These are phyloP conservation scores for Colletotrichum eleusines DNA, from an alignment of 2,329 filamentous ascomycete species.

Conservation along the genomic window DNA sequence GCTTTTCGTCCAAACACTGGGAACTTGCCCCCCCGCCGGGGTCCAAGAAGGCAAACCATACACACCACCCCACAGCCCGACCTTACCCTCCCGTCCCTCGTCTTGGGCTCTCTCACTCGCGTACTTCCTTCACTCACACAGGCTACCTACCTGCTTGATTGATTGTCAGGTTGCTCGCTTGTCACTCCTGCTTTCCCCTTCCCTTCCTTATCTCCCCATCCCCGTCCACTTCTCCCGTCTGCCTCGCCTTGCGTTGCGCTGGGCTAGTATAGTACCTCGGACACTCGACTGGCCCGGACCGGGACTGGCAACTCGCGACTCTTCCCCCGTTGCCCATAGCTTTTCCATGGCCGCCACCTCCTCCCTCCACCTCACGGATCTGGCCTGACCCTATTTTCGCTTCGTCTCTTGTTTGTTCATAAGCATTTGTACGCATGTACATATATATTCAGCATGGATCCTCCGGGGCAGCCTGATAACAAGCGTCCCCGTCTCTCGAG, in stretches of 20 bases:
- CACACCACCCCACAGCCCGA: background rate
- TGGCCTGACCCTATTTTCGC: slow-evolving; percentile 44
- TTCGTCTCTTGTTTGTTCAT: slow-evolving; percentile 43
- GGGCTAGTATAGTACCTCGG: slow-evolving; percentile 16
- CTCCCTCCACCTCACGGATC: slow-evolving; percentile 36
- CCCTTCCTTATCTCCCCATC: slow-evolving; percentile 24
- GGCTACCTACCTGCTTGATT: slow-evolving; percentile 29
- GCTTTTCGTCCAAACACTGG: slow-evolving; percentile 39
- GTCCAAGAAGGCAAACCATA: background rate
- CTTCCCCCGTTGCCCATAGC: slow-evolving; percentile 47
- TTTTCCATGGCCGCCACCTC: slow-evolving; percentile 50
- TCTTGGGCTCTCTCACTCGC: slow-evolving; percentile 25
- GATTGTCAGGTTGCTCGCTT: slow-evolving; percentile 28
- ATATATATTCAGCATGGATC: slow-evolving; percentile 69
- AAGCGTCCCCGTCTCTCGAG: slow-evolving; percentile 69
- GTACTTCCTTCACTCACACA: slow-evolving; percentile 24
- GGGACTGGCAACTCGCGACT: slow-evolving; percentile 25
- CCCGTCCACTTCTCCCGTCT: slow-evolving; percentile 31
- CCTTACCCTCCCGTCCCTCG: slow-evolving; percentile 19
- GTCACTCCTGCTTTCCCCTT: slow-evolving; percentile 14
- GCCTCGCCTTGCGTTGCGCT: slow-evolving; percentile 20
- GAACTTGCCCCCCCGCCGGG: slow-evolving; percentile 4
- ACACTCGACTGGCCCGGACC: slow-evolving; percentile 18
- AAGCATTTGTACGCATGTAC: slow-evolving; percentile 51
- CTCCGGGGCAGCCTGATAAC: slow-evolving; percentile 66